Evolutionary conservation across 2,329 filamentous ascomycete species (phyloP).

Genomic region (Ustilaginoidea virens): DNA sequence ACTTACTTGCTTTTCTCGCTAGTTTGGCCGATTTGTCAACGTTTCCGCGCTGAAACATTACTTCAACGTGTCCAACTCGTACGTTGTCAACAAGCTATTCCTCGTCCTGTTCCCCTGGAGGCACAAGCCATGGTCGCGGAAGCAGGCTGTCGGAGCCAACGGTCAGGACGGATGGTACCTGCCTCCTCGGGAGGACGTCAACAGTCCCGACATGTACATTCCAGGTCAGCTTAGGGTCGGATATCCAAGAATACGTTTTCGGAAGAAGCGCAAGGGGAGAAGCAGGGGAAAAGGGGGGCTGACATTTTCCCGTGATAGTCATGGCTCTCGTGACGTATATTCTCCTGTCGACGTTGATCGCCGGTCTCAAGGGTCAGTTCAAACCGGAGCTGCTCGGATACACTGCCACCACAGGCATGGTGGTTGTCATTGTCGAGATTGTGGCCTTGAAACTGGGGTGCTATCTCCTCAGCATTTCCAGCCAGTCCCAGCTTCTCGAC

Average conservation of each 20-base stretch:
- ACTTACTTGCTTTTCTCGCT: slow-evolving; percentile 2
- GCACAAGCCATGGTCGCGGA: slow-evolving; percentile 92
- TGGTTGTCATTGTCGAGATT: slow-evolving; percentile 77
- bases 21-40: slow-evolving; percentile 65
- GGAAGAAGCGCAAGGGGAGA: no score
- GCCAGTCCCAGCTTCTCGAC: slow-evolving; percentile 84
- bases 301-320: slow-evolving; percentile 27
- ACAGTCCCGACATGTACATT: slow-evolving; percentile 99
- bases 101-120: slow-evolving; percentile 95
- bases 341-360: slow-evolving; percentile 77
- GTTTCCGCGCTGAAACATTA: slow-evolving; percentile 93
- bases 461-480: slow-evolving; percentile 86
- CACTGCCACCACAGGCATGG: slow-evolving; percentile 71
- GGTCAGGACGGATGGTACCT: slow-evolving; percentile 67
- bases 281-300: no score
- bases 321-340: slow-evolving; percentile 99
- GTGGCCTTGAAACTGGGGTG: slow-evolving; percentile 81
- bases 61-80: slow-evolving; percentile 97
- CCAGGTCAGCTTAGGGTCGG: slow-evolving; percentile 30
- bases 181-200: slow-evolving; percentile 86
- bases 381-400: slow-evolving; percentile 85
- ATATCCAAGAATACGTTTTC: no score
- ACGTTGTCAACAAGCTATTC: slow-evolving; percentile 84
- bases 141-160: slow-evolving; percentile 58
- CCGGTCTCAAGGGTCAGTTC: slow-evolving; percentile 80